Base-by-base conservation (phyloP, 1,284 basidiomycete species). In the Apiotrichum brassicae region DNA sequence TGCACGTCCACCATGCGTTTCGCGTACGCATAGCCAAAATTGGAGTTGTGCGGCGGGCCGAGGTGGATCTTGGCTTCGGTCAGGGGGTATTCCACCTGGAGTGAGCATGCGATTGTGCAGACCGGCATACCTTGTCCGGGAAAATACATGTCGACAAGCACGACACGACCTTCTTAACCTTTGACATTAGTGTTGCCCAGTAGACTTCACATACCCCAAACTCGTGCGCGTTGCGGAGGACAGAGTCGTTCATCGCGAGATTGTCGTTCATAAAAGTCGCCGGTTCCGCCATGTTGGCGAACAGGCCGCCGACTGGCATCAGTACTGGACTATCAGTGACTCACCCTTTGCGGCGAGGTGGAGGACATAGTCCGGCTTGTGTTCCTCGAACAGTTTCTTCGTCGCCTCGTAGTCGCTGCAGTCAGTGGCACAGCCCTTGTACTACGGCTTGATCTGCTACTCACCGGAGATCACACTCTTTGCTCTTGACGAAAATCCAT, bases 1-100 rank as follows among this genome's bases (percentile, higher is more conserved):
- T 90, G 86, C 2, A 92, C 82, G 68, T 93, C 90, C 3, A 94
- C 87, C 77, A 93, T 79, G n/a, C 90, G 79, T 75, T 94, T 94
- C 30, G 87, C 88, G 61, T 93, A 85, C 1, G 90, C 85, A 62
- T 94, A 94, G 16, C 89, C 90, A 74, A 88, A 92, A 77, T 93
- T 93, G 60, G 60, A 62, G 11, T 26, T 77, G 65, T 93, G 90
- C 5, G 90, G 90, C 26, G 86, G 85, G 7, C 90, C 90, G 32
- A 79, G 78, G 71, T 94, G 90, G 51, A 93, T 84, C 75, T 88
- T 90, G 53, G 77, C 81, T 75, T 93, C 90, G 58, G 87, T 85
- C n/a, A 94, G 80, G 7, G 90, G 90, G 68, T 91, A 93, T 48
- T 80, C 77, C 30, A 73, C 68, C 68, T 54, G 49, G 25, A 40